Evolutionary conservation across 768 basidiomycete genomes (phyloP), one percentile per base, ranked within the genome.

Genomic region (Suillus discolor): DNA sequence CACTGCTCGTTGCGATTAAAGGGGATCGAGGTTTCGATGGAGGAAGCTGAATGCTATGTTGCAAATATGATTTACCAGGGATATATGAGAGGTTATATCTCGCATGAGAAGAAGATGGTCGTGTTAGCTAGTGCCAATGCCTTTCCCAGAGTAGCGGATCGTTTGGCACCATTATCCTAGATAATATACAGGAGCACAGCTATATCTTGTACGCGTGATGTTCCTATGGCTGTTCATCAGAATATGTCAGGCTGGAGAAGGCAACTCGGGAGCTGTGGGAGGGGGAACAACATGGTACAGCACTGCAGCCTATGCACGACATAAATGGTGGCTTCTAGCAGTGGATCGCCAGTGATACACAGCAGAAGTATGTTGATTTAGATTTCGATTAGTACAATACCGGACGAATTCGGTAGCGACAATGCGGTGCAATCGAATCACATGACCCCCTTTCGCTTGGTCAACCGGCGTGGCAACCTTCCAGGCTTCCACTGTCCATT

Each of bases 51-150:
- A 77, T 97, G 96, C 76, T 85, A 96, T 61, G 87, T 97, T 9
- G 95, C 96, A 36, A 96, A 96, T 74, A 92, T 97, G 93, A 92
- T 99, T 53, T 95, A 91, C 80, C 93, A 90, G 79, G 93, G 92
- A 23, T 93, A 89, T 75, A 90, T 99, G 78, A 86, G 92, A 61
- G 97, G 97, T 11, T 99, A 99, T 77, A 96, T 99, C 71, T 95
- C 94, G 60, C 97, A 99, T 72, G 93, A 93, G 73, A 93, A 92
- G 77, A 92, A 93, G 80, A 94, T 91, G 87, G 94, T 98, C 6
- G 97, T 99, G 6, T 76, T 98, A 54, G 89, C 93, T 1, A 85
- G 86, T 68, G 84, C 82, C 28, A 92, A 90, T 71, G 86, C 94
- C 8, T 98, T 97, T 74, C 94, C 96, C 4, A 83, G 83, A 66